A percentile compares a stretch with the other conserved stretches of the same genome.
phyloP scores from a whole-genome alignment of 306 rosid genomes.

The Medicago arabica region DNA sequence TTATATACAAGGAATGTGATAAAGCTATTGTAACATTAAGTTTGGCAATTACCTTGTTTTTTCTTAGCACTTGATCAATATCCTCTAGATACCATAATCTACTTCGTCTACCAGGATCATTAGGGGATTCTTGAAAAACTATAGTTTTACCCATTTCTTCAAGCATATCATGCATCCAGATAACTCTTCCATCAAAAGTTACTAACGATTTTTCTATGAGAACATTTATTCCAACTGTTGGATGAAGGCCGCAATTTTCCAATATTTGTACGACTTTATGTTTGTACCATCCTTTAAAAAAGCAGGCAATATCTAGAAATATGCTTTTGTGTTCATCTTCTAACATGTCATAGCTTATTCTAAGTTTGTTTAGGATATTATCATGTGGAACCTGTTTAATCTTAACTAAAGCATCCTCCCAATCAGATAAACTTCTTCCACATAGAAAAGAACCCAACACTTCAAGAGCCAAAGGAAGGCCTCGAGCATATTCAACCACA shows the following conservation, averaged over 20 bases:
- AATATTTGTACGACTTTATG: constrained; percentile 18
- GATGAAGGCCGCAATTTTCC: neutral
- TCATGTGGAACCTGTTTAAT: constrained; percentile 14
- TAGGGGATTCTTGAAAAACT: constrained; percentile 7
- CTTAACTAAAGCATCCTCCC: constrained; percentile 29
- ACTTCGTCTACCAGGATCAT: neutral
- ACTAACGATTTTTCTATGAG: constrained; percentile 38
- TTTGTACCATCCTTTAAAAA: constrained; percentile 36
- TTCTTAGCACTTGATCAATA: neutral
- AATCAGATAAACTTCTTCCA: neutral
- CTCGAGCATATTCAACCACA: constrained; percentile 18
- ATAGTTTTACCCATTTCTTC: constrained; percentile 35
- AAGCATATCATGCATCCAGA: constrained; percentile 36
- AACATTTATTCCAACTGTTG: constrained; percentile 8
- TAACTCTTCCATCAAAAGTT: neutral
- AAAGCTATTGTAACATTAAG: neutral
- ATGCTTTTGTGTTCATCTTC: constrained; percentile 1
- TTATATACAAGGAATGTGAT: neutral
- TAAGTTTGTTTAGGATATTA: constrained; percentile 8
- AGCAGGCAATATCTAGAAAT: constrained; percentile 43
- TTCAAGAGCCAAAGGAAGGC: constrained; percentile 46
- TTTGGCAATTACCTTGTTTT: neutral
- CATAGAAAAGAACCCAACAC: constrained; percentile 30
- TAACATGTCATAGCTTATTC: constrained; percentile 40
- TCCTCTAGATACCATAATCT: constrained; percentile 34